Conservation (phyloP, 495 filamentous ascomycete species). For the Astrothelium macrocarpum region DNA sequence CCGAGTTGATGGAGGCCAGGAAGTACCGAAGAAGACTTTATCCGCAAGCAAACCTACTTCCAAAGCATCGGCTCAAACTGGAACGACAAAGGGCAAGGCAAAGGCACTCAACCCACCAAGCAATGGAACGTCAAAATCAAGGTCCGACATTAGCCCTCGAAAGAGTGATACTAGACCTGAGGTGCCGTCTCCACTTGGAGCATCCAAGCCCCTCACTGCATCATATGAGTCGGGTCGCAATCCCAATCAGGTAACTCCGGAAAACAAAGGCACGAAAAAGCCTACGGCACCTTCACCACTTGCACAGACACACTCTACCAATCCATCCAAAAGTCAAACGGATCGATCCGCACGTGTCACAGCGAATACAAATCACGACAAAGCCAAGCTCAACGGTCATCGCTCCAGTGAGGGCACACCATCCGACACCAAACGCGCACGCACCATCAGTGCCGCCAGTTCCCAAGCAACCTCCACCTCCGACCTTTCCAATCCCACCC, state of each 20-base stretch:
- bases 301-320: background rate
- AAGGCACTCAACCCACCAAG: conserved; percentile 16
- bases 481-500: background rate
- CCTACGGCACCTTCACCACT: conserved; percentile 4
- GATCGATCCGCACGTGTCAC: background rate
- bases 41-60: conserved; percentile 5
- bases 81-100: conserved; percentile 12
- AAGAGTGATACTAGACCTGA: conserved; percentile 17
- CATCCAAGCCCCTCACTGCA: conserved; percentile 18
- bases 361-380: background rate
- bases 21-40: background rate
- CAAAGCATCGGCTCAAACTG: conserved; percentile 9
- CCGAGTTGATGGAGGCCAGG: conserved; percentile 5
- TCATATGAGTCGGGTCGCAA: conserved; percentile 18
- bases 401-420: background rate
- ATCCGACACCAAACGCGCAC: background rate
- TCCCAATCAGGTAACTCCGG: conserved; percentile 8
- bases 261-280: conserved; percentile 10
- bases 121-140: conserved; percentile 11
- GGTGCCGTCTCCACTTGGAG: conserved; percentile 22
- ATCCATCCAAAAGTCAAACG: background rate
- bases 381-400: background rate
- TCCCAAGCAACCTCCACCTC: conserved; percentile 1
- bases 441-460: background rate
- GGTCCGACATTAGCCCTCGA: conserved; percentile 16